Percentiles rank a stretch among this genome's conserved stretches.
These are phyloP conservation scores for Solanum infundibuliforme DNA, from an alignment of 257 asterid species.

Conservation along the genomic window DNA sequence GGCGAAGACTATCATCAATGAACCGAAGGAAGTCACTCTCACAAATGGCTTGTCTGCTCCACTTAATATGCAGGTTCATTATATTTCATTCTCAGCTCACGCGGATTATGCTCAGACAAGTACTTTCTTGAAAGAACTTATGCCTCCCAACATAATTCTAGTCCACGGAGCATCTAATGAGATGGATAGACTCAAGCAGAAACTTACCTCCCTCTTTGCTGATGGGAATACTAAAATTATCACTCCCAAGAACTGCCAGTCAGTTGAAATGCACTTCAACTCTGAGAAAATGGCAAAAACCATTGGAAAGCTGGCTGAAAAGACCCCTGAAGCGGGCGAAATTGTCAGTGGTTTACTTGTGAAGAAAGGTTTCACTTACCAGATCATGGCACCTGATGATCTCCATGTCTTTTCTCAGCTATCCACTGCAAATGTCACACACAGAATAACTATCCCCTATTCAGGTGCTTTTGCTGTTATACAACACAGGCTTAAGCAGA, in stretches of 20 bases:
- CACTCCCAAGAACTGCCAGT: conserved; percentile 90
- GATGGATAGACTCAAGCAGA: conserved; percentile 90
- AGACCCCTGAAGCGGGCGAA: conserved; percentile 63
- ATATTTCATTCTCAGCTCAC: conserved; percentile 94
- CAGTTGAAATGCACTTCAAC: conserved; percentile 83
- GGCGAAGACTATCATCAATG: conserved; percentile 80
- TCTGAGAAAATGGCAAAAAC: conserved; percentile 91
- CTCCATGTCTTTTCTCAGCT: conserved; percentile 84
- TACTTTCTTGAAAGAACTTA: conserved; percentile 79
- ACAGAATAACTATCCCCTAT: conserved; percentile 87
- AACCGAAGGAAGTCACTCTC: conserved; percentile 89
- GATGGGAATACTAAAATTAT: conserved; percentile 79
- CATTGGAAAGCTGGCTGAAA: conserved; percentile 74
- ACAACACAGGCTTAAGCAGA: conserved; percentile 77
- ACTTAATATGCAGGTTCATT: conserved; percentile 78
- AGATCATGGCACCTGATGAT: conserved; percentile 93
- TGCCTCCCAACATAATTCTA: conserved; percentile 91
- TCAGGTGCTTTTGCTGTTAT: conserved; percentile 93
- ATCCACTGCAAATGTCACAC: conserved; percentile 73
- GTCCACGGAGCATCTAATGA: conserved; percentile 89
- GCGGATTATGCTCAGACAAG: conserved; percentile 94
- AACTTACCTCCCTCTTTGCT: conserved; percentile 67
- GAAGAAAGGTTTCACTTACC: conserved; percentile 94
- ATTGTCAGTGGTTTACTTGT: conserved; percentile 81
- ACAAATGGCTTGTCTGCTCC: conserved; percentile 87